phyloP scores from a whole-genome alignment of 345 rosid genomes.

The Syzygium jambos region DNA sequence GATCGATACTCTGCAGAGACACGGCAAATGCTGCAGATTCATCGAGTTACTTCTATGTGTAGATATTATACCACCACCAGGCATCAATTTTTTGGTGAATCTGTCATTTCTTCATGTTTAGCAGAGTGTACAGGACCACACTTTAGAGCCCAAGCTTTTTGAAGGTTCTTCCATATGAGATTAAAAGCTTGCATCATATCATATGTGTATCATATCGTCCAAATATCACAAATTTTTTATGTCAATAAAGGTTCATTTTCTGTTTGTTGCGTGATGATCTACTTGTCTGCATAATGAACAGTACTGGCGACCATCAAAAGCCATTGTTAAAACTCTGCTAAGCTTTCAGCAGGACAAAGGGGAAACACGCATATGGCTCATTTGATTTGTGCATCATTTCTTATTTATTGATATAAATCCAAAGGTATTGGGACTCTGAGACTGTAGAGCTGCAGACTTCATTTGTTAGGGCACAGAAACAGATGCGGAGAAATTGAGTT shows the following conservation, averaged over 20 bases:
- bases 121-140: not conserved
- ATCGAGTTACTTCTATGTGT: constrained; percentile 63
- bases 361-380: not conserved
- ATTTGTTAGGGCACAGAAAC: not conserved
- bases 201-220: not conserved
- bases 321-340: not conserved
- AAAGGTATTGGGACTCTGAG: not conserved
- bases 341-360: not conserved
- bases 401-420: not conserved
- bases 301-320: not conserved
- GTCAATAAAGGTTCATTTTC: not conserved
- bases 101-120: not conserved
- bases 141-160: not conserved
- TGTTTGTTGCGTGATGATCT: not conserved
- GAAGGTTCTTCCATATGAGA: not conserved
- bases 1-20: constrained; percentile 92
- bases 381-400: not conserved
- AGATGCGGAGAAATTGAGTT: not conserved
- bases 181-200: not conserved
- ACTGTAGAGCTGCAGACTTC: not conserved
- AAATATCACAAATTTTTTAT: not conserved
- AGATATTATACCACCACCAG: not conserved
- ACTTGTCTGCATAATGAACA: not conserved
- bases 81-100: not conserved
- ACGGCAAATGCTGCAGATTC: constrained; percentile 47